Evolutionary conservation across 805 yeast species (phyloP).

Genomic region (Starmerella roubikii): DNA sequence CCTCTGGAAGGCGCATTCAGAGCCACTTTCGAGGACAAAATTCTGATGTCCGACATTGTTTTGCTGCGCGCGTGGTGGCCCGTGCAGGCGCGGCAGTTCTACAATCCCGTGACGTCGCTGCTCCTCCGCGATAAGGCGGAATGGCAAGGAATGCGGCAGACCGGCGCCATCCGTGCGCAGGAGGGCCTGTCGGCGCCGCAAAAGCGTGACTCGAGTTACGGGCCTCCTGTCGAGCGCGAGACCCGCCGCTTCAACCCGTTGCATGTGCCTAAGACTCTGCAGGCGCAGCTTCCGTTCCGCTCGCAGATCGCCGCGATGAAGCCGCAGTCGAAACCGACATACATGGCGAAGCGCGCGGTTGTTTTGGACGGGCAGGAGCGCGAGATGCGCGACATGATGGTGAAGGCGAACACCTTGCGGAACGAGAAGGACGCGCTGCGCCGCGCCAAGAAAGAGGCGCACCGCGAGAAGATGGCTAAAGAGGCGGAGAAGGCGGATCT

Average conservation of each 20-base stretch:
- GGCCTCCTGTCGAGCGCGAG: slow-evolving; percentile 59
- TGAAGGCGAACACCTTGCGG: slow-evolving; percentile 70
- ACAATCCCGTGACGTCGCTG: slow-evolving; percentile 91
- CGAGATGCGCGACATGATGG: slow-evolving; percentile 80
- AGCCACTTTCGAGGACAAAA: slow-evolving; percentile 93
- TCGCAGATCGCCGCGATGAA: slow-evolving; percentile 82
- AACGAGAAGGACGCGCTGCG: slow-evolving; percentile 75
- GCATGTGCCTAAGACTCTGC: slow-evolving; percentile 69
- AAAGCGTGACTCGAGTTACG: slow-evolving; percentile 38
- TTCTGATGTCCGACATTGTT: slow-evolving; percentile 68
- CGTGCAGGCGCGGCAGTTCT: slow-evolving; percentile 74
- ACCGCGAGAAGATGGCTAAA: slow-evolving; percentile 62
- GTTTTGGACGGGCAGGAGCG: slow-evolving; percentile 85
- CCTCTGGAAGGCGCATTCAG: slow-evolving; percentile 88
- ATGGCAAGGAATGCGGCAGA: slow-evolving; percentile 94
- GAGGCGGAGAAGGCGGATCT: slow-evolving; percentile 64
- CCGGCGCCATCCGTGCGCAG: slow-evolving; percentile 85
- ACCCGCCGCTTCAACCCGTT: slow-evolving; percentile 80
- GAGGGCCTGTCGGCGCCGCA: slow-evolving; percentile 50
- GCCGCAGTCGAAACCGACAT: slow-evolving; percentile 66
- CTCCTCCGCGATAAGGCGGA: slow-evolving; percentile 60
- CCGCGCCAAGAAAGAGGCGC: slow-evolving; percentile 55
- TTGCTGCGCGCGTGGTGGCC: slow-evolving; percentile 96
- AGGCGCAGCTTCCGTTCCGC: slow-evolving; percentile 71
- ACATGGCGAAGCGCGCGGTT: slow-evolving; percentile 83